Conservation (phyloP, 1,284 basidiomycete genomes). For the Malassezia dermatis region DNA sequence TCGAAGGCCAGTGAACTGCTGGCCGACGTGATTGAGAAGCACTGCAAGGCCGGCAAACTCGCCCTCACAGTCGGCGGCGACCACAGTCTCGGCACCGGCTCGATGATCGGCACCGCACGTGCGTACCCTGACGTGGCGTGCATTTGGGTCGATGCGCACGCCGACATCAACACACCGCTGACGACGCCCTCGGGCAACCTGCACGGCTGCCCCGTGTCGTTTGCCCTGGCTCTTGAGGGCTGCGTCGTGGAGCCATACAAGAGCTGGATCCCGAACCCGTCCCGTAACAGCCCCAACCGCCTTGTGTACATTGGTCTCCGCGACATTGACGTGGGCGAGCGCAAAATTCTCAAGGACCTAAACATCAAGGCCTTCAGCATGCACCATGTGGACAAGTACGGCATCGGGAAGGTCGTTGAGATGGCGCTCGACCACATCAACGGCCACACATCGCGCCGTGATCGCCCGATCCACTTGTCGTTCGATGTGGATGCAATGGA, state of each 20-base stretch:
- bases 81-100: slow-evolving; percentile 60
- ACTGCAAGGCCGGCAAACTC: slow-evolving; percentile 67
- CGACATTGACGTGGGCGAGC: slow-evolving; percentile 83
- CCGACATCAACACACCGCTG: slow-evolving; percentile 85
- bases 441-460: slow-evolving; percentile 51
- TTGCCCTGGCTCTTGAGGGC: slow-evolving; percentile 56
- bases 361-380: slow-evolving; percentile 89
- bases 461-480: slow-evolving; percentile 80
- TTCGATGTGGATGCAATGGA: slow-evolving; percentile 84
- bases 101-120: slow-evolving; percentile 49
- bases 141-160: slow-evolving; percentile 63
- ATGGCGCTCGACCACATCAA: slow-evolving; percentile 92
- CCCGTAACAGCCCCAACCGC: slow-evolving; percentile 56
- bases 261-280: slow-evolving; percentile 37
- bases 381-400: slow-evolving; percentile 95
- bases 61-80: slow-evolving; percentile 92
- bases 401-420: slow-evolving; percentile 74
- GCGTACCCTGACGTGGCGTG: slow-evolving; percentile 61
- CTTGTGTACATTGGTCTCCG: slow-evolving; percentile 91
- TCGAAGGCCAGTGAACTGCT: slow-evolving; percentile 67
- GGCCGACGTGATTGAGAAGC: slow-evolving; percentile 62
- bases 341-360: slow-evolving; percentile 71
- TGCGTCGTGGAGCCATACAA: slow-evolving; percentile 42
- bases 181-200: slow-evolving; percentile 82
- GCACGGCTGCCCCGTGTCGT: slow-evolving; percentile 95